Evolutionary conservation across 768 basidiomycete genomes (phyloP), one percentile per base, ranked within the genome.

Genomic region (Amanita subjunquillea): DNA sequence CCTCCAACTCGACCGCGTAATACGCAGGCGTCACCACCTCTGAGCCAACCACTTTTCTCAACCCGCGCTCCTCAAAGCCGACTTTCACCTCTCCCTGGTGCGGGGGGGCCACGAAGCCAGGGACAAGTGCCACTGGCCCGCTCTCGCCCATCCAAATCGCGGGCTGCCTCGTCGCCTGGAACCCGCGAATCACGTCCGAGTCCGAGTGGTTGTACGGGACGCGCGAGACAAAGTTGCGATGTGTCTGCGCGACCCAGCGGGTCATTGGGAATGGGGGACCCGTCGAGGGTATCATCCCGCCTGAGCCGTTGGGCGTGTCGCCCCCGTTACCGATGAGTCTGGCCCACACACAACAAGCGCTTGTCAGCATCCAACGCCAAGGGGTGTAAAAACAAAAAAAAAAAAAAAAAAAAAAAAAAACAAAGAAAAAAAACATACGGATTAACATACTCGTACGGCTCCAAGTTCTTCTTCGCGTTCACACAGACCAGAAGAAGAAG

Each of bases 61-160:
- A 68, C 1, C 81, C 82, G 7, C 85, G 72, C 42, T 77, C 65
- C 40, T 81, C 79, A 54, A 88, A 85, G 4, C 69, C 69, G 7
- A 74, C 67, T 38, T 73, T 72, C 68, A n/a, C 30, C 7, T 59
- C 48, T 25, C 29, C n/a, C 30, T 23, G 38, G 17, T 32, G 50
- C 51, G 39, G 37, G 6, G 42, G 25, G 25, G 2, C 2, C 6
- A 69, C 65, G 3, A 72, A 65, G 5, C 85, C 85, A 9, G 86
- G 84, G 27, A 74, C 72, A 23, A 88, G 69, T 4, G 77, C 71
- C 2, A 82, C 76, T 44, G 78, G 77, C 0, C 77, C 86, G 56
- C 80, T 85, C 58, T 87, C 86, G 2, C 84, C 88, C 87, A 91
- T 91, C 88, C 87, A 91, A 36, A 91, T 90, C 0, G 89, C 89